These are phyloP conservation scores for Speleostelium caveatum DNA, from an alignment of 78 protist species.

Conservation along the genomic window DNA sequence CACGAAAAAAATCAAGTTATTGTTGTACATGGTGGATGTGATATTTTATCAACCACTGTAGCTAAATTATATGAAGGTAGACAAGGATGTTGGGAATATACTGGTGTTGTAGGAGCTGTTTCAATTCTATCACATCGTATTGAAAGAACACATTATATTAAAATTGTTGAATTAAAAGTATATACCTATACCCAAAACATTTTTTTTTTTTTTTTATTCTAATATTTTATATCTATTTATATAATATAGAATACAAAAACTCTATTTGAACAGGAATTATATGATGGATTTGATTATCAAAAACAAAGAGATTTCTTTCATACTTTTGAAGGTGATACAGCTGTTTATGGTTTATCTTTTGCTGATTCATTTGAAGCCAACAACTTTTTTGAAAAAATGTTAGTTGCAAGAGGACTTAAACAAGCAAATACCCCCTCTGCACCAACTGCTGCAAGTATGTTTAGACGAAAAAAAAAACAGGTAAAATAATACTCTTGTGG, in stretches of 20 bases:
- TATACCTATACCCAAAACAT: neutral
- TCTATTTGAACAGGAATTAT: conserved; percentile 81
- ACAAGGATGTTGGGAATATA: conserved; percentile 67
- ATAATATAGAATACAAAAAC: neutral
- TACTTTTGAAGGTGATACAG: conserved; percentile 79
- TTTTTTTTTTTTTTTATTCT: neutral
- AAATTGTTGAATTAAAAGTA: conserved; percentile 59
- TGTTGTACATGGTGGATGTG: conserved; percentile 26
- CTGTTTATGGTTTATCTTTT: conserved; percentile 80
- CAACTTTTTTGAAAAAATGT: conserved; percentile 36
- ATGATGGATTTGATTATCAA: conserved; percentile 58
- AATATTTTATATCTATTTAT: neutral
- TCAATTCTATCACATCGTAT: conserved; percentile 50
- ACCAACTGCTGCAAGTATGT: too few species aligned
- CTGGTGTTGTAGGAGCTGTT: conserved; percentile 48
- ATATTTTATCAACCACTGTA: conserved; percentile 48
- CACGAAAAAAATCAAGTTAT: conserved; percentile 49
- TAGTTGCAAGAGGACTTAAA: conserved; percentile 1
- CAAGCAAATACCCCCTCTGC: neutral
- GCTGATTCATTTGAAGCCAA: conserved; percentile 74
- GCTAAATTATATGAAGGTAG: conserved; percentile 72
- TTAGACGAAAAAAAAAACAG: too few species aligned
- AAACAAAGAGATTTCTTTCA: conserved; percentile 66
- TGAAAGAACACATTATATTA: conserved; percentile 47
- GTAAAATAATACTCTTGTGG: too few species aligned